phyloP scores from a whole-genome alignment of 2,329 filamentous ascomycete species.

The Colletotrichum eleusines region DNA sequence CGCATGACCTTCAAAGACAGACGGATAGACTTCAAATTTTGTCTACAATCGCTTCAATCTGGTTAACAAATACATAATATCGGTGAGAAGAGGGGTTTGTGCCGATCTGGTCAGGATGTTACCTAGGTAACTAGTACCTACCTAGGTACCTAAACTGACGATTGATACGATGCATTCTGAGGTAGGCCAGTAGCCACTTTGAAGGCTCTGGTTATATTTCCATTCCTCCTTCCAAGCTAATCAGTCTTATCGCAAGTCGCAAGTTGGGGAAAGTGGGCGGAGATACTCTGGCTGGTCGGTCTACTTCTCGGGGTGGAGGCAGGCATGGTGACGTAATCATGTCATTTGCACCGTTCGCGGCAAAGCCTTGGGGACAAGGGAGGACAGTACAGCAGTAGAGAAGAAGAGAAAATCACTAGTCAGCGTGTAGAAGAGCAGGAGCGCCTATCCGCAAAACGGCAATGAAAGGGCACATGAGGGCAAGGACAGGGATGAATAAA shows the following conservation, averaged over 20 bases:
- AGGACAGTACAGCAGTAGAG: constrained; percentile 6
- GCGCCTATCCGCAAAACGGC: background rate
- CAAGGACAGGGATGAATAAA: constrained; percentile 11
- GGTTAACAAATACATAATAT: background rate
- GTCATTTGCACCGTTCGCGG: background rate
- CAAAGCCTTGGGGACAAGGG: constrained; percentile 13
- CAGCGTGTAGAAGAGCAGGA: background rate
- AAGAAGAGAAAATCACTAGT: background rate
- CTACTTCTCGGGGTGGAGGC: background rate
- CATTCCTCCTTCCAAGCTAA: background rate
- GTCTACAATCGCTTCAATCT: background rate
- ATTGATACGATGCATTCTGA: background rate
- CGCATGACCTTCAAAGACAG: background rate
- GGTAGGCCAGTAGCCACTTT: constrained; percentile 4
- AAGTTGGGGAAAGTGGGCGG: constrained; percentile 20
- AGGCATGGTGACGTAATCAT: background rate
- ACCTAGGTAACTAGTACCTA: background rate
- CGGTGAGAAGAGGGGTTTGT: background rate
- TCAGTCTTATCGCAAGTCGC: constrained; percentile 1
- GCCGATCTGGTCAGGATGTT: background rate
- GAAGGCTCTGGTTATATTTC: background rate
- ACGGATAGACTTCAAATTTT: background rate
- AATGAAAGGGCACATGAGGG: background rate
- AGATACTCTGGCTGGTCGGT: background rate
- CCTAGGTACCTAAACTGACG: constrained; percentile 2